These are phyloP conservation scores for Coleophoma eucalyptorum DNA, from an alignment of 2,329 filamentous ascomycete species.

Conservation along the genomic window DNA sequence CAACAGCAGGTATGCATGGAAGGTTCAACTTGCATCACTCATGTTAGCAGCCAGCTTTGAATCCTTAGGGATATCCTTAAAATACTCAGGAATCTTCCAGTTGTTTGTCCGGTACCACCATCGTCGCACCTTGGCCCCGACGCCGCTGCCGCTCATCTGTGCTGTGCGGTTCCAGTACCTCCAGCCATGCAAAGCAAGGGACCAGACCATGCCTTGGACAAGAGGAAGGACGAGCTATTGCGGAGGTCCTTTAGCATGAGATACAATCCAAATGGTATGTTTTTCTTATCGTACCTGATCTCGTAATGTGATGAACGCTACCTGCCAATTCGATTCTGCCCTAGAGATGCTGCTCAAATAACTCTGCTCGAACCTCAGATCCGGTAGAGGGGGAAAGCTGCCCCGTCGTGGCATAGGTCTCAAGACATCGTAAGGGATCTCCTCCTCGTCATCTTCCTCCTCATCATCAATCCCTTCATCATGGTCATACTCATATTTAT, in stretches of 20 bases:
- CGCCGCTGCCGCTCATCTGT: constrained; percentile 69
- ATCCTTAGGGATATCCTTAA: constrained; percentile 16
- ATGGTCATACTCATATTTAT: constrained; percentile 30
- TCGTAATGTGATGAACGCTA: constrained; percentile 78
- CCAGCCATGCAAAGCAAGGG: constrained; percentile 81
- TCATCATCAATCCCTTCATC: constrained; percentile 35
- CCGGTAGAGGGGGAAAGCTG: constrained; percentile 66
- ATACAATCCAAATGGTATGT: neutral
- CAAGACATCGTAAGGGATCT: constrained; percentile 66
- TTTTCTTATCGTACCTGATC: constrained; percentile 66
- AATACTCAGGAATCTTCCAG: constrained; percentile 62
- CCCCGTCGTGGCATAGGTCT: constrained; percentile 47
- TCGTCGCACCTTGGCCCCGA: constrained; percentile 73
- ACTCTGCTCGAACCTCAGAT: constrained; percentile 96
- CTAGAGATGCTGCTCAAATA: constrained; percentile 85
- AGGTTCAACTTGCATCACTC: constrained; percentile 34
- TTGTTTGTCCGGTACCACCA: constrained; percentile 98
- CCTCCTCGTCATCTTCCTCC: constrained; percentile 51
- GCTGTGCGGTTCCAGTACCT: constrained; percentile 81
- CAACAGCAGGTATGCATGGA: constrained; percentile 2
- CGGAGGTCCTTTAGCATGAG: neutral
- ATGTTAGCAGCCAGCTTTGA: constrained; percentile 32
- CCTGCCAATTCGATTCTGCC: constrained; percentile 74
- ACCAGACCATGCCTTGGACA: constrained; percentile 85
- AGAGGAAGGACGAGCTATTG: constrained; percentile 77